These are phyloP conservation scores for Parmelia sp. DNA, from an alignment of 495 filamentous ascomycete genomes.

Conservation along the genomic window DNA sequence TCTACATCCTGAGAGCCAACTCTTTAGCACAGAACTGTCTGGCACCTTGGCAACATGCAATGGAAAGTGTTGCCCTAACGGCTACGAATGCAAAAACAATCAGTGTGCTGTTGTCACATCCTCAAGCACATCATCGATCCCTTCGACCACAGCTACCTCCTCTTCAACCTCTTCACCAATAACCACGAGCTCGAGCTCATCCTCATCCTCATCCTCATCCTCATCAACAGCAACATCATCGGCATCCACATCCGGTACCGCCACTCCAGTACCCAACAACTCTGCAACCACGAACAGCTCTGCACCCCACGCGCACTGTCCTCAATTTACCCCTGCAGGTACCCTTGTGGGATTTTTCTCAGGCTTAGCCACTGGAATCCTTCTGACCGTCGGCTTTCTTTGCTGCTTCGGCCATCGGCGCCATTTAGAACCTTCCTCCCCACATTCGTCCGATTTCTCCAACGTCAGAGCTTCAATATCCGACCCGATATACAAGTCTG, in stretches of 20 bases:
- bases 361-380: conserved; percentile 50
- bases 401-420: conserved; percentile 40
- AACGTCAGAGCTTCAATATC: conserved; percentile 45
- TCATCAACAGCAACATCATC: conserved; percentile 26
- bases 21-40: conserved; percentile 64
- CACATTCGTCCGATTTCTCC: conserved; percentile 30
- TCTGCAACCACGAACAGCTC: conserved; percentile 22
- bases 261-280: conserved; percentile 14
- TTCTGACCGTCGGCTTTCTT: conserved; percentile 40
- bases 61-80: conserved; percentile 66
- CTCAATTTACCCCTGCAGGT: conserved; percentile 47
- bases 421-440: conserved; percentile 18
- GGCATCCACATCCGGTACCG: conserved; percentile 19
- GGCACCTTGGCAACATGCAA: conserved; percentile 53
- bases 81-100: conserved; percentile 58
- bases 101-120: conserved; percentile 33
- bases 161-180: conserved; percentile 29
- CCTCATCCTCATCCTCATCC: conserved; percentile 16
- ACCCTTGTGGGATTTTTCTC: conserved; percentile 60
- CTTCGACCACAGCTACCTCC: conserved; percentile 21
- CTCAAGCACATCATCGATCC: conserved; percentile 28
- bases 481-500: conserved; percentile 46
- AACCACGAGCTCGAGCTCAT: conserved; percentile 29
- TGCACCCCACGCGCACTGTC: conserved; percentile 19
- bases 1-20: conserved; percentile 49